phyloP scores from a whole-genome alignment of 768 basidiomycete genomes.

The Rubroboletus pulcherrimus region DNA sequence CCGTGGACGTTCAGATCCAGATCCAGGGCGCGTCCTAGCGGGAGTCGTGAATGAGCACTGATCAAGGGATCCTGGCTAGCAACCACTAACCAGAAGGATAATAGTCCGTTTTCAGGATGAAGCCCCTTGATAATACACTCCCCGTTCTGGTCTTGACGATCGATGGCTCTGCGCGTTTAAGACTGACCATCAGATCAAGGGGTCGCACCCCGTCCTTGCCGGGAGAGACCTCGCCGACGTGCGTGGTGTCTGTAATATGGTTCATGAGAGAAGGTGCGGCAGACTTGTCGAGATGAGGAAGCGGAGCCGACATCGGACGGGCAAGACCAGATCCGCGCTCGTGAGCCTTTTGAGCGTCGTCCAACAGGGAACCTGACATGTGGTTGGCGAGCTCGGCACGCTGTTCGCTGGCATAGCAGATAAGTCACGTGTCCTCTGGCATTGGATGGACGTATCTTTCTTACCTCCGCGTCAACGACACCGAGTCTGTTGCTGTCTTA shows the following conservation, averaged over 20 bases:
- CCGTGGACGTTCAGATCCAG: conserved; percentile 90
- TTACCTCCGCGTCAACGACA: background rate
- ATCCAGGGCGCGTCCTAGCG: conserved; percentile 77
- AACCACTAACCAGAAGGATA: conserved; percentile 64
- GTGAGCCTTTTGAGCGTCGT: background rate
- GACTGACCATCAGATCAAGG: conserved; percentile 58
- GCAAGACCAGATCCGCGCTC: background rate
- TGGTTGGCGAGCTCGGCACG: background rate
- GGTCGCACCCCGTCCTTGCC: conserved; percentile 24
- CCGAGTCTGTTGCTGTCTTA: background rate
- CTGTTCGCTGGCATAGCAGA: background rate
- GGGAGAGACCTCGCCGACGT: conserved; percentile 1
- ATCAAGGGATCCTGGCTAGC: background rate
- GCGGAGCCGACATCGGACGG: conserved; percentile 12
- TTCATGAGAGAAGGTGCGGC: background rate
- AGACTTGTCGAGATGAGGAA: conserved; percentile 6
- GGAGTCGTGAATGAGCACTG: conserved; percentile 1
- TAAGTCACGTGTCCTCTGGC: conserved; percentile 9
- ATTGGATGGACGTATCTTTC: background rate
- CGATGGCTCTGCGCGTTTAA: conserved; percentile 64
- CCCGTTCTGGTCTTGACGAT: conserved; percentile 82
- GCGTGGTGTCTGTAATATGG: conserved; percentile 4
- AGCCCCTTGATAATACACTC: conserved; percentile 80
- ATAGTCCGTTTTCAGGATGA: conserved; percentile 93
- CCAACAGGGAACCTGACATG: background rate